phyloP scores from a whole-genome alignment of 768 basidiomycete genomes.

The Boletus pseudopeckii region DNA sequence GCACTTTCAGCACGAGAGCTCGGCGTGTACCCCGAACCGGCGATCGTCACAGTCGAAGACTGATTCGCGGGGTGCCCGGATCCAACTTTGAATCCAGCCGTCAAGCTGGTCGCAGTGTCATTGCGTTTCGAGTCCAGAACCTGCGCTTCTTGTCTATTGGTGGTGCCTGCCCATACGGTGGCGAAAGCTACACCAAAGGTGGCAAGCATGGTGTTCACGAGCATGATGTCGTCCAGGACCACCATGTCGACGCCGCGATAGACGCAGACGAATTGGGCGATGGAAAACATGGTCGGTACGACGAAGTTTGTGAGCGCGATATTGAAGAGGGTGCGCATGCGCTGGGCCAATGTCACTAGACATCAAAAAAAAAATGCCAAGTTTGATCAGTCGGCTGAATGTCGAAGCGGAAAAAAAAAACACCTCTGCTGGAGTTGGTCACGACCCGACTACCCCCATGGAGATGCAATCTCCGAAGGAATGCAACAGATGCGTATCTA shows the following conservation, averaged over 20 bases:
- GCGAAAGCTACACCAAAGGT: constrained; percentile 8
- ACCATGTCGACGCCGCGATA: not conserved
- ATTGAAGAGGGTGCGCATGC: constrained; percentile 17
- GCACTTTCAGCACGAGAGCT: too few relatives aligned
- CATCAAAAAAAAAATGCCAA: not conserved
- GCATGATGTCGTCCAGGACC: not conserved
- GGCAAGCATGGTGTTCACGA: constrained; percentile 5
- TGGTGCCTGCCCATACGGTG: not conserved
- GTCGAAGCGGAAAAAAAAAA: not conserved
- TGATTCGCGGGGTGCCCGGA: not conserved
- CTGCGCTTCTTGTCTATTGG: not conserved
- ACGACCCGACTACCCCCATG: not conserved
- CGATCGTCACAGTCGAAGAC: not conserved
- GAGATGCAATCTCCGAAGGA: constrained; percentile 6
- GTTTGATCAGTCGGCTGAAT: not conserved
- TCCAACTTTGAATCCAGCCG: not conserved
- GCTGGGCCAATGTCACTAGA: not conserved
- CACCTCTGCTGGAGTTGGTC: not conserved
- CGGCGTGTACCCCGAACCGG: not conserved
- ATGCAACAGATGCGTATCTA: constrained; percentile 7
- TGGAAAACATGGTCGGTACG: constrained; percentile 16
- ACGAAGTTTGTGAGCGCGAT: constrained; percentile 29
- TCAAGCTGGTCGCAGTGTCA: not conserved
- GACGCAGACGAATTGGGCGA: constrained; percentile 3
- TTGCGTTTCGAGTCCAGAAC: not conserved